Conservation (phyloP, 192 early-diverging fungal genomes). For the Dissophora globulifera region DNA sequence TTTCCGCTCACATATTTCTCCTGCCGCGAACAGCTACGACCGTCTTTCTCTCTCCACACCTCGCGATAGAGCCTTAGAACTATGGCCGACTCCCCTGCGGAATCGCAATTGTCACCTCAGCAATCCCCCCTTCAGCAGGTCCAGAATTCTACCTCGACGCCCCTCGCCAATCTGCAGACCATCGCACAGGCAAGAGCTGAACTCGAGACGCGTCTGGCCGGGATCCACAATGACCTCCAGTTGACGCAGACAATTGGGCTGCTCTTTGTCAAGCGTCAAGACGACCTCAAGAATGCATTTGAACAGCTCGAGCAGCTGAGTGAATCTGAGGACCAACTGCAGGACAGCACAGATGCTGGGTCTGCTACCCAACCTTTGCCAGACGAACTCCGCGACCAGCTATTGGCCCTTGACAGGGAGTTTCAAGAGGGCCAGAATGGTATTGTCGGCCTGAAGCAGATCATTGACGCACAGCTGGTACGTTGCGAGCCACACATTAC, state of each 20-base stretch:
- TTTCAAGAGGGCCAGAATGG: slow-evolving; percentile 48
- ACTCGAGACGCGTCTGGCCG: slow-evolving; percentile 31
- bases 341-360: background rate
- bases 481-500: background rate
- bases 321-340: slow-evolving; percentile 2
- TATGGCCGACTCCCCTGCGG: slow-evolving; percentile 20
- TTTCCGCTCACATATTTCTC: too few species aligned
- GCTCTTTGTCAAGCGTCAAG: slow-evolving; percentile 46
- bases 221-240: slow-evolving; percentile 50
- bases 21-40: too few species aligned
- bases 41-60: too few species aligned
- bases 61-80: background rate
- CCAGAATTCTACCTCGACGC: background rate
- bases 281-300: slow-evolving; percentile 45
- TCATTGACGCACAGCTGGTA: slow-evolving; percentile 54
- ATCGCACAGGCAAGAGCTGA: slow-evolving; percentile 39
- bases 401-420: slow-evolving; percentile 31
- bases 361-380: slow-evolving; percentile 20
- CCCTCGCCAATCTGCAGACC: slow-evolving; percentile 25
- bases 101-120: slow-evolving; percentile 15
- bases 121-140: slow-evolving; percentile 6
- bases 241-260: slow-evolving; percentile 45
- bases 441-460: slow-evolving; percentile 23
- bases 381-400: slow-evolving; percentile 38
- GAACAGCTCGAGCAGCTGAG: slow-evolving; percentile 33